These are phyloP conservation scores for Aspergillus pseudotamarii DNA, from an alignment of 2,329 filamentous ascomycete species.

Conservation along the genomic window DNA sequence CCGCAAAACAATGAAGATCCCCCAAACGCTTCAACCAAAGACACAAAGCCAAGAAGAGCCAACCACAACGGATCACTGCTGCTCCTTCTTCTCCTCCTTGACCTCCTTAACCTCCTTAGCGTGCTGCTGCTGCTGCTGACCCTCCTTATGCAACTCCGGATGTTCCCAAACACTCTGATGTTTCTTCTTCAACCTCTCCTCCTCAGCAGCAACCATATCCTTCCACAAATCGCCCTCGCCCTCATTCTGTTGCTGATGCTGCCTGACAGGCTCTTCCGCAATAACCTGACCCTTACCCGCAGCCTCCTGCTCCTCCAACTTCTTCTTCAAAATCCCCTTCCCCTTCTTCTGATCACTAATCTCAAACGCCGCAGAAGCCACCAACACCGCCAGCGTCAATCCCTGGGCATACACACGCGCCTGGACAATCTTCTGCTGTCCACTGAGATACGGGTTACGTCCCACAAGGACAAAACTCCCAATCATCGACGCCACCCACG, in stretches of 20 bases:
- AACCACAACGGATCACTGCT: no score
- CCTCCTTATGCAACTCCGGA: conserved; percentile 15
- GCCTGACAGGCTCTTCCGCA: conserved; percentile 79
- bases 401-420: conserved; percentile 93
- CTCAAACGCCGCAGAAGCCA: conserved; percentile 83
- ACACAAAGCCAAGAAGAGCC: not conserved
- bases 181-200: conserved; percentile 47
- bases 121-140: not conserved
- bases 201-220: conserved; percentile 54
- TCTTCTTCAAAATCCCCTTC: conserved; percentile 45
- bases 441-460: conserved; percentile 73
- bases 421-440: conserved; percentile 87
- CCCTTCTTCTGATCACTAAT: conserved; percentile 75
- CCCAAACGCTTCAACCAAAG: not conserved
- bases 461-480: conserved; percentile 74
- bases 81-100: not conserved
- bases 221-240: conserved; percentile 91
- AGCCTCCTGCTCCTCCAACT: conserved; percentile 78
- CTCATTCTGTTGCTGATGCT: conserved; percentile 56
- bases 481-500: conserved; percentile 81
- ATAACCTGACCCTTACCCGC: conserved; percentile 65
- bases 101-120: not conserved
- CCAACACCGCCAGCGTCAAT: conserved; percentile 79
- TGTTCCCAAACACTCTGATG: conserved; percentile 41
- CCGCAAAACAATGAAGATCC: not conserved